These are phyloP conservation scores for Phaeotremella fagi DNA, from an alignment of 768 basidiomycete genomes.

Conservation along the genomic window DNA sequence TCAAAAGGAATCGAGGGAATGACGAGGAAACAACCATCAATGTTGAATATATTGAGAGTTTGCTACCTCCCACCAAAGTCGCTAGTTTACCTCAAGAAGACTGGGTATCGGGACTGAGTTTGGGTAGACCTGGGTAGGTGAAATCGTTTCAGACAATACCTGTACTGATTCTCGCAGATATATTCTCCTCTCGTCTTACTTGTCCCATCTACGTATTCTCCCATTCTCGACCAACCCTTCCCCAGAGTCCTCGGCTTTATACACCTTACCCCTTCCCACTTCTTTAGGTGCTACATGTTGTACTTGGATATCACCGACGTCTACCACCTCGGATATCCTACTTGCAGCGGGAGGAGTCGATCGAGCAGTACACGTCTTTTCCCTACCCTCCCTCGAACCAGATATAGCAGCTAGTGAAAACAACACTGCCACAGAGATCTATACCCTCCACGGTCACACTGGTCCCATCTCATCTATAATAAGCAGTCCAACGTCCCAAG, in stretches of 20 bases:
- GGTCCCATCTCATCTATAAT: conserved; percentile 69
- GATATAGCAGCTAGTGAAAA: conserved; percentile 27
- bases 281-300: conserved; percentile 44
- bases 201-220: conserved; percentile 44
- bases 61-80: conserved; percentile 79
- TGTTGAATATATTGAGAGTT: conserved; percentile 84
- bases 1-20: conserved; percentile 37
- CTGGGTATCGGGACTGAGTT: conserved; percentile 69
- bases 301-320: conserved; percentile 39
- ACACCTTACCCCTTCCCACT: conserved; percentile 42
- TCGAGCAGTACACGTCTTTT: conserved; percentile 45
- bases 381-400: conserved; percentile 44
- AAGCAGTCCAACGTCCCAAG: conserved; percentile 56
- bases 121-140: conserved; percentile 44
- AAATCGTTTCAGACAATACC: conserved; percentile 2
- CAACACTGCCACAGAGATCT: conserved; percentile 49
- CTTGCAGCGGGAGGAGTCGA: conserved; percentile 48
- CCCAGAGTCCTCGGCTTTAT: conserved; percentile 17
- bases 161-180: conserved; percentile 13
- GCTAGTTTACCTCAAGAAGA: conserved; percentile 79
- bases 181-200: conserved; percentile 45
- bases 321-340: conserved; percentile 26
- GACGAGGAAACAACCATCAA: conserved; percentile 66
- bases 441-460: conserved; percentile 78
- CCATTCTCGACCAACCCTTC: conserved; percentile 27